Evolutionary conservation across 768 basidiomycete species (phyloP), one percentile per base, ranked within the genome.

Genomic region (Pisolithus orientalis): DNA sequence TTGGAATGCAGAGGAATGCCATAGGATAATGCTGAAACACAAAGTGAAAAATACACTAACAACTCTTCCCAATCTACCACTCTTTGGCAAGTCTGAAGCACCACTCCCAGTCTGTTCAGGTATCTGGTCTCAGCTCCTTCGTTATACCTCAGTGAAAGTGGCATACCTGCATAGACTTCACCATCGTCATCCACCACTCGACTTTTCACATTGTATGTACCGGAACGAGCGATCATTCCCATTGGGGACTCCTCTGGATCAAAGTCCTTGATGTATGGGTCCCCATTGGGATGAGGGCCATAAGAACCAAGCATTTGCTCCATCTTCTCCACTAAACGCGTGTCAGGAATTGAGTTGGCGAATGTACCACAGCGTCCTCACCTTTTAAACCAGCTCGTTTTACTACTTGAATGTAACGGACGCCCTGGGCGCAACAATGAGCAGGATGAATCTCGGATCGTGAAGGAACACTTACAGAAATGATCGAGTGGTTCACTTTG

Each of bases 221-320:
- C 94, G 31, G 78, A 75, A 47, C 95, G 88, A 49, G 91, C 94
- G 21, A 96, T 47, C 73, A 90, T 73, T 13, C 95, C 95, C 40
- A 88, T 87, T 1, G 85, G 82, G 16, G 82, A 80, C 58, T 82
- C 78, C 53, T 87, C 87, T 1, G 83, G 69, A 5, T 84, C 85
- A 67, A 93, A 90, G 61, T 85, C 79, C 70, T 91, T 92, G 58
- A 62, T 70, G 62, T 94, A 87, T 5, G 87, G 64, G 25, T 84
- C 75, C 32, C 78, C 82, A 2, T 73, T 59, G n/a, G 83, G 74
- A 51, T 77, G 72, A 16, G 92, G 90, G 2, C 90, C 88, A 66
- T 93, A 96, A 3, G 91, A 94, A 16, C 95, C 95, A 21, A 97
- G 79, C 95, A 98, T 97, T 60, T 87, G 80, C 64, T 94, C 92